phyloP scores from a whole-genome alignment of 75 land plant genomes.

The Cryptomeria japonica region DNA sequence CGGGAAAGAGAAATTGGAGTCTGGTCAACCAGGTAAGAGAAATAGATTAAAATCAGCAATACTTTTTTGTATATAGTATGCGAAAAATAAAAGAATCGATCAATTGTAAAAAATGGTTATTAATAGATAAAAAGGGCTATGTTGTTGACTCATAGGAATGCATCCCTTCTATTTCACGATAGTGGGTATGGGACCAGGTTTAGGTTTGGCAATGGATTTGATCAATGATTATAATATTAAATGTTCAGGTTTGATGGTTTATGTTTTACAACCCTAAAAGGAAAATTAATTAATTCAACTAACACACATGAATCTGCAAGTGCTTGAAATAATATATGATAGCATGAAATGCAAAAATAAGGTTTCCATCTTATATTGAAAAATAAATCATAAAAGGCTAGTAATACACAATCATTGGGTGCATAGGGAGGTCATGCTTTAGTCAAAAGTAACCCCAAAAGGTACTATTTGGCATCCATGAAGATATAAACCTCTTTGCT shows the following conservation, averaged over 20 bases:
- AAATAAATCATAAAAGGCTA: background rate
- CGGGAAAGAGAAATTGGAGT: conserved; percentile 92
- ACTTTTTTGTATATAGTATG: background rate
- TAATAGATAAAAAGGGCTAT: background rate
- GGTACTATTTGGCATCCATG: background rate
- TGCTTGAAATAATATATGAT: background rate
- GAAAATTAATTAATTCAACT: background rate
- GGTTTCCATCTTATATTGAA: background rate
- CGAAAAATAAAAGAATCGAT: background rate
- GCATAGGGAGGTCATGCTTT: background rate
- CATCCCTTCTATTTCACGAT: too few relatives aligned
- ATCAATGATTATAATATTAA: background rate
- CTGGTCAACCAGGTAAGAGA: conserved; percentile 81
- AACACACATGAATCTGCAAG: background rate
- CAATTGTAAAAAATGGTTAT: background rate
- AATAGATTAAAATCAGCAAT: background rate
- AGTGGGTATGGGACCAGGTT: background rate
- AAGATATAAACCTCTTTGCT: background rate
- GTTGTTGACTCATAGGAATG: background rate
- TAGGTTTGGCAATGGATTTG: background rate
- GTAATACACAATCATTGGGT: background rate
- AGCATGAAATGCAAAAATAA: background rate
- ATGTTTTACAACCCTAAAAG: background rate
- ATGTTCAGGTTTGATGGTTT: background rate
- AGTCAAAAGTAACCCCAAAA: background rate